Percentiles rank a stretch among this genome's conserved stretches.
Evolutionary conservation across 257 asterid species (phyloP).

Genomic region (Leptodermis oblonga): DNA sequence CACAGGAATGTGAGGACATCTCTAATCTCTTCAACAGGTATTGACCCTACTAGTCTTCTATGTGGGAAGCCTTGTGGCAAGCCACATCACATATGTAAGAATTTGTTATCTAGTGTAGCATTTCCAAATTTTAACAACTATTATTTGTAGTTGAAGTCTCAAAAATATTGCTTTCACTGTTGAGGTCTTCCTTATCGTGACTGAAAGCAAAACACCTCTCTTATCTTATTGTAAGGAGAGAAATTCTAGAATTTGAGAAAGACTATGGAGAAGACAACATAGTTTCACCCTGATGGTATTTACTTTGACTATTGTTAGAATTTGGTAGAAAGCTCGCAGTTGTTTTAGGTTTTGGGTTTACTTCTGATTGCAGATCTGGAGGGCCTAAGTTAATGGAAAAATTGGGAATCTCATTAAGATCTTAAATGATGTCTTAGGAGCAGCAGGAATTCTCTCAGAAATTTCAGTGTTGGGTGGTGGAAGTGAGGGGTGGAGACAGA

Average conservation of each 20-base stretch:
- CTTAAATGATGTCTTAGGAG: not conserved
- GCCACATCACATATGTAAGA: not conserved
- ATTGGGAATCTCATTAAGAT: not conserved
- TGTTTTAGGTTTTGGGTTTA: not conserved
- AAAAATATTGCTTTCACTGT: not conserved
- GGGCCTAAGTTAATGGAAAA: not conserved
- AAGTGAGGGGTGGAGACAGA: not conserved
- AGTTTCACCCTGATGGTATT: not conserved
- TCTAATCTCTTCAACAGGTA: constrained; percentile 73
- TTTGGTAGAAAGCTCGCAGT: not conserved
- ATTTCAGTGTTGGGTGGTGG: not conserved
- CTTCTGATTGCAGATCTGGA: not conserved
- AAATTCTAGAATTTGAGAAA: not conserved
- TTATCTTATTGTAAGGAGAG: not conserved
- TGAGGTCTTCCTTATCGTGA: not conserved
- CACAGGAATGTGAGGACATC: constrained; percentile 65
- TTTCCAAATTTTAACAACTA: not conserved
- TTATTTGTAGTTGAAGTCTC: not conserved
- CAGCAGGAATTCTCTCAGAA: not conserved
- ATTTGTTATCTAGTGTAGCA: not conserved
- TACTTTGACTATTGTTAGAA: not conserved
- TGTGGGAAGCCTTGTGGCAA: not conserved
- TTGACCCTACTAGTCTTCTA: constrained; percentile 1
- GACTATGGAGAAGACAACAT: not conserved
- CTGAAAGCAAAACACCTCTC: not conserved